Conservation (phyloP, 257 asterid species). For the Solanum habrochaites region DNA sequence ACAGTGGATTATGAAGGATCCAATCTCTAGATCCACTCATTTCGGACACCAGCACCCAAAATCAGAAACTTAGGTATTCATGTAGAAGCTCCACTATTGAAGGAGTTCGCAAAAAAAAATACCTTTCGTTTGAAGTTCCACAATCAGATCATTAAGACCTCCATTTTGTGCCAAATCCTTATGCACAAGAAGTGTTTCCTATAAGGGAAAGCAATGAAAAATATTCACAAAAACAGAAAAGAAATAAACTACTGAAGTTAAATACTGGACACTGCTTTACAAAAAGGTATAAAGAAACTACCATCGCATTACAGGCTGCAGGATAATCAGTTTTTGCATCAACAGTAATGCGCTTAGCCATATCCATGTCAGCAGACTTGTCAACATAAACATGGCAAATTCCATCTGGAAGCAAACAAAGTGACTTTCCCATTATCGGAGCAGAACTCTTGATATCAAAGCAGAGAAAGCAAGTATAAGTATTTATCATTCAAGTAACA, state of each 20-base stretch:
- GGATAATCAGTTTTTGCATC: constrained; percentile 81
- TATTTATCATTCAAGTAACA: not conserved
- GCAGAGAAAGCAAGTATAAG: not conserved
- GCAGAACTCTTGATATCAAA: not conserved
- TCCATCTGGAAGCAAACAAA: constrained; percentile 43
- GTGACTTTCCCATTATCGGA: not conserved
- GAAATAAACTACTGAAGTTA: not conserved
- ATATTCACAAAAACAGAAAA: not conserved
- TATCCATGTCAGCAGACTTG: constrained; percentile 58
- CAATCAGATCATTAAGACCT: constrained; percentile 36
- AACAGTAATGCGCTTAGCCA: constrained; percentile 49
- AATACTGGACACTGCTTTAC: not conserved
- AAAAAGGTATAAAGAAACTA: constrained; percentile 6
- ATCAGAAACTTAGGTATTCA: not conserved
- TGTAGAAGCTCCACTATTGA: not conserved
- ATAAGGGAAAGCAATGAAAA: not conserved
- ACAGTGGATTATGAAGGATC: not conserved
- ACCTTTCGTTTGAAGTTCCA: constrained; percentile 66
- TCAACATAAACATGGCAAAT: constrained; percentile 76
- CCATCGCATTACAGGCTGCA: constrained; percentile 90
- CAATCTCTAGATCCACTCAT: not conserved
- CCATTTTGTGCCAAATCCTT: constrained; percentile 39
- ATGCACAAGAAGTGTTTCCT: constrained; percentile 82
- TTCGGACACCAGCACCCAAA: not conserved
- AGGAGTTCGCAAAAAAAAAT: not conserved